Base-by-base conservation (phyloP, 2,329 filamentous ascomycete species). In the Massarina eburnea region DNA sequence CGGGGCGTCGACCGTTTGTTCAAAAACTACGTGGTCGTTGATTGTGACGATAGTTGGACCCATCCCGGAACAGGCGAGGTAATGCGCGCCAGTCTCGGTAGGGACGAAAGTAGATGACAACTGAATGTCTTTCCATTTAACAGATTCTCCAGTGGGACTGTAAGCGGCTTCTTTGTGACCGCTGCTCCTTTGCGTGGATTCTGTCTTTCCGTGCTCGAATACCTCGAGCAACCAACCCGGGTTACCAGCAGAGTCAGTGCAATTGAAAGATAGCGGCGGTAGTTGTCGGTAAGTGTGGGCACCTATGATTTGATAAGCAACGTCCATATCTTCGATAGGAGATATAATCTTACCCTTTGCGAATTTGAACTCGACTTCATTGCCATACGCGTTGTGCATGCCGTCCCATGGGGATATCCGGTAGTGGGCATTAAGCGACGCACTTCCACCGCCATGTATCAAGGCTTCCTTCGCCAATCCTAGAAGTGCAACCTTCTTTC, bases 401-500 rank as follows among this genome's bases (percentile, higher is more conserved):
- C 61, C 62, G 14, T 63, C 52, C 49, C 58, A 61, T 0, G 61
- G 46, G 3, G 62, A 60, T 14, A 66, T 59, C 14, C 59, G 46
- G 27, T 67, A 61, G 45, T 60, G 57, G 9, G 61, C 56, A 30
- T 59, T 49, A 26, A 62, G 45, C 24, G 51, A 55, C 8, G 67
- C 67, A 29, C 63, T 68, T 8, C 65, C 66, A 26, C 67, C 65
- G 32, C 66, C 62, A 27, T 67, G 64, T 10, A 67, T 69, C 21
- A 65, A 43, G 12, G 64, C 62, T 30, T 70, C 58, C 26, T 86
- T 80, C 1, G 83, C 86, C 6, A 86, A 82, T 0, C 87, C 86
- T 56, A 90, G 86, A 7, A 90, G 81, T 4, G 85, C 85, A 50
- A 89, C 78, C 15, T 78, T 83, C 36, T 83, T 84, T 2, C 62